Evolutionary conservation across 2,329 filamentous ascomycete genomes (phyloP), one percentile per base, ranked within the genome.

Genomic region (Coniochaeta sp.): DNA sequence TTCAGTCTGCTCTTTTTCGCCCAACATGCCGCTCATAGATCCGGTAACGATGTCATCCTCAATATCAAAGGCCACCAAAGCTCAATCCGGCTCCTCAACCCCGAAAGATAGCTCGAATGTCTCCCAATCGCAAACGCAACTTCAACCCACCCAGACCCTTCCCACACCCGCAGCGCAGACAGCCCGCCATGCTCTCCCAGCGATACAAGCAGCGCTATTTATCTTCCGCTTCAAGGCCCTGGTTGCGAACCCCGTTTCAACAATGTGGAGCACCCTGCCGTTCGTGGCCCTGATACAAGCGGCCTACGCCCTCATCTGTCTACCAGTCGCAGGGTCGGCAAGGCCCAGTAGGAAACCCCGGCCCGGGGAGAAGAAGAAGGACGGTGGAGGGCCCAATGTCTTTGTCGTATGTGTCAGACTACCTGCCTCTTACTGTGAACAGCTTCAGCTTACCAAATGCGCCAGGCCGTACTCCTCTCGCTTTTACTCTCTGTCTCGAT

Each of bases 401-500:
- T 67, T 79, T 55, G 75, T 79, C 62, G 82, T 84, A 72, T 60
- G 80, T 72, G 8, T n/a, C 52, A 34, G 9, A 7, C 24, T 28
- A 52, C 38, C 19, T 62, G 26, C 60, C 5, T 43, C 40, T 62
- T 22, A 38, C 22, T 22, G 43, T 26, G 4, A 56, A 47, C 9
- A 59, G 11, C n/a, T n/a, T 33, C 57, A 28, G 33, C 64, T 65
- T 12, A 63, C 52, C 8, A 6, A 17, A 5, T 12, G 2, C 17
- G 31, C 22, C 57, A 82, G 80, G 74, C 77, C 19, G 72, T 77
- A 16, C 66, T 79, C 60, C 72, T 82, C 57, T 78, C 78, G 6
- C 69, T 81, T 40, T 64, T 80, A 22, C 69, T 96, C 81, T 87
- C 90, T 1, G 81, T 85, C 1, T 81, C 95, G 65, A 79, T 93